Evolutionary conservation across 352 stramenopile genomes (phyloP).

Genomic region (Globisporangium canariense): DNA sequence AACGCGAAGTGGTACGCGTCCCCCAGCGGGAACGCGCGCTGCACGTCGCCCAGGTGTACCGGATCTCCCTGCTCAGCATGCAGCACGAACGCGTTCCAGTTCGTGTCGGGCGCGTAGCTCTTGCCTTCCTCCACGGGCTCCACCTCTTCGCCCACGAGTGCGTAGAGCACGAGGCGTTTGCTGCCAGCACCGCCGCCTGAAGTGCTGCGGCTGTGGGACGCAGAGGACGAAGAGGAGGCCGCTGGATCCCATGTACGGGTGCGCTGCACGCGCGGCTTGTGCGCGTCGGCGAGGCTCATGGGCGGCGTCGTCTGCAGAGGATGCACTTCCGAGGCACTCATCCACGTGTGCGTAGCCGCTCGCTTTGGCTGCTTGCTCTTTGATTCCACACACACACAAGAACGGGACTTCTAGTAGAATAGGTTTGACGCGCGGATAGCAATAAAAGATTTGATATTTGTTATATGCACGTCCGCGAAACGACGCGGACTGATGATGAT

Average conservation of each 20-base stretch:
- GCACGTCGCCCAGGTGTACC: constrained; percentile 54
- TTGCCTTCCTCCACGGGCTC: constrained; percentile 49
- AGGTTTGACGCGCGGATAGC: constrained; percentile 11
- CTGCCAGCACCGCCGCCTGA: constrained; percentile 6
- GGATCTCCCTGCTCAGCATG: constrained; percentile 11
- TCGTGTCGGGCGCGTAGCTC: constrained; percentile 40
- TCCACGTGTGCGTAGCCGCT: background rate
- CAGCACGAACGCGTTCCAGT: constrained; percentile 76
- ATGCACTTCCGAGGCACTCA: constrained; percentile 26
- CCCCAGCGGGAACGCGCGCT: constrained; percentile 69
- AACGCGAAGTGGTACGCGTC: constrained; percentile 74
- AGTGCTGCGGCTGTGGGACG: constrained; percentile 6
- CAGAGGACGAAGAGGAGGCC: constrained; percentile 7
- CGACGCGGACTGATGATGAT: background rate
- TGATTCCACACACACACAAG: background rate
- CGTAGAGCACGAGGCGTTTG: constrained; percentile 52
- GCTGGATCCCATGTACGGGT: constrained; percentile 18
- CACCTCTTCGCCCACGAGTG: constrained; percentile 59
- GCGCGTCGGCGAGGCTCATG: constrained; percentile 21
- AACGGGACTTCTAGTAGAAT: background rate
- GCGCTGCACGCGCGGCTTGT: constrained; percentile 20
- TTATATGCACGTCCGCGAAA: constrained; percentile 6
- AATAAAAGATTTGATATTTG: background rate
- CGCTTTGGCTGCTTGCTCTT: background rate
- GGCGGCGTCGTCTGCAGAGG: constrained; percentile 13